Percentiles rank a stretch among this genome's conserved stretches.
phyloP scores from a whole-genome alignment of 164 flowering plant genomes.

The Paratinospora sagittata region DNA sequence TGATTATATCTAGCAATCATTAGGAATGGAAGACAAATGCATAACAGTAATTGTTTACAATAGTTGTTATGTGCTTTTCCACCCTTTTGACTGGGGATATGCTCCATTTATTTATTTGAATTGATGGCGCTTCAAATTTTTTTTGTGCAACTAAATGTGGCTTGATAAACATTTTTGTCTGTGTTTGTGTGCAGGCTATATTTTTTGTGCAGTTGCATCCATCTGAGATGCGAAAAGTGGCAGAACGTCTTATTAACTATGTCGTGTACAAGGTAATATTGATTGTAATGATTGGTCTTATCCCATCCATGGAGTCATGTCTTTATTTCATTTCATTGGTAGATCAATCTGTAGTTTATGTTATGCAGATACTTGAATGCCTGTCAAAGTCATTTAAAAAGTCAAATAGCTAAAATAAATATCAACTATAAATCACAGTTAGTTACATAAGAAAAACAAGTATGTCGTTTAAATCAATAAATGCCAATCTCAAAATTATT shows the following conservation, averaged over 20 bases:
- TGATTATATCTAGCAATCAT: too few species aligned
- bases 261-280: conserved; percentile 75
- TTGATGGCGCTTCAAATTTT: background rate
- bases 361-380: background rate
- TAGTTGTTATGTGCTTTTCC: too few species aligned
- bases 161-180: conserved; percentile 4
- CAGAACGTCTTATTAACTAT: conserved; percentile 77
- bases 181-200: conserved; percentile 53
- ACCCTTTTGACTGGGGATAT: background rate
- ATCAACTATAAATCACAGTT: background rate
- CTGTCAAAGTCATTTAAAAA: background rate
- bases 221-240: conserved; percentile 66
- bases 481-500: background rate
- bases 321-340: too few species aligned
- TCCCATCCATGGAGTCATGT: background rate
- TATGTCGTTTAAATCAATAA: background rate
- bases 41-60: too few species aligned
- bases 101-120: background rate
- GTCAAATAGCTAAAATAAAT: background rate
- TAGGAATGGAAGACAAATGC: too few species aligned
- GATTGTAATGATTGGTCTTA: background rate
- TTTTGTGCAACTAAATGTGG: background rate
- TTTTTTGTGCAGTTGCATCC: conserved; percentile 69
- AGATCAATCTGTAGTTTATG: background rate
- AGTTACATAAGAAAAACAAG: background rate